Percentiles rank a stretch among this genome's conserved stretches.
Conservation (phyloP, 495 filamentous ascomycete genomes). For the Tuber indicum region DNA sequence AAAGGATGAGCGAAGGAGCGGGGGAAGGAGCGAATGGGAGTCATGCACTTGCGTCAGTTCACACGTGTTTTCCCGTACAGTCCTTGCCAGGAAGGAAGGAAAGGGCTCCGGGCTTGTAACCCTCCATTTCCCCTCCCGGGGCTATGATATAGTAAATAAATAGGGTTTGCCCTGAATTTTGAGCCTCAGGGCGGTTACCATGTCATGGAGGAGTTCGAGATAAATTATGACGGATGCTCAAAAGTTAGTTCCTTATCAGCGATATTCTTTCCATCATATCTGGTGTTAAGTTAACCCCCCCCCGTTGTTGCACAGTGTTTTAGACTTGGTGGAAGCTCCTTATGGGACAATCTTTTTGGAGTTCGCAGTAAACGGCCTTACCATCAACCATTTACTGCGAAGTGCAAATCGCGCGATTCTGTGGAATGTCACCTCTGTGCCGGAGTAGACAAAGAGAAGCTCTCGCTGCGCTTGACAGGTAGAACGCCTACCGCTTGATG, state of each 20-base stretch:
- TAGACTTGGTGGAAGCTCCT: background rate
- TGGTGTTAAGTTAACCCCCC: background rate
- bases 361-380: background rate
- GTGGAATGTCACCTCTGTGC: background rate
- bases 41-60: background rate
- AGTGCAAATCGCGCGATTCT: background rate
- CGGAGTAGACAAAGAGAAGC: no score
- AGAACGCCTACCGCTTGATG: background rate
- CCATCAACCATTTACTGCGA: background rate
- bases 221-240: no score
- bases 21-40: background rate
- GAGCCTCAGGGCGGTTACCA: background rate
- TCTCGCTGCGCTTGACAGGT: background rate
- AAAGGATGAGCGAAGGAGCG: background rate
- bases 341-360: background rate
- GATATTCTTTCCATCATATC: background rate
- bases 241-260: background rate
- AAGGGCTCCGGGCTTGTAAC: background rate
- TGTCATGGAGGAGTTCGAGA: background rate
- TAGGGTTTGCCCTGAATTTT: conserved; percentile 1
- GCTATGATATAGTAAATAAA: background rate
- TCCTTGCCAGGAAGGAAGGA: background rate
- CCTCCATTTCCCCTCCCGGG: background rate
- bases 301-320: background rate
- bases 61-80: background rate